Evolutionary conservation across 352 stramenopile species (phyloP), one percentile per base, ranked within the genome.

Genomic region (Thalassiosira exigua): DNA sequence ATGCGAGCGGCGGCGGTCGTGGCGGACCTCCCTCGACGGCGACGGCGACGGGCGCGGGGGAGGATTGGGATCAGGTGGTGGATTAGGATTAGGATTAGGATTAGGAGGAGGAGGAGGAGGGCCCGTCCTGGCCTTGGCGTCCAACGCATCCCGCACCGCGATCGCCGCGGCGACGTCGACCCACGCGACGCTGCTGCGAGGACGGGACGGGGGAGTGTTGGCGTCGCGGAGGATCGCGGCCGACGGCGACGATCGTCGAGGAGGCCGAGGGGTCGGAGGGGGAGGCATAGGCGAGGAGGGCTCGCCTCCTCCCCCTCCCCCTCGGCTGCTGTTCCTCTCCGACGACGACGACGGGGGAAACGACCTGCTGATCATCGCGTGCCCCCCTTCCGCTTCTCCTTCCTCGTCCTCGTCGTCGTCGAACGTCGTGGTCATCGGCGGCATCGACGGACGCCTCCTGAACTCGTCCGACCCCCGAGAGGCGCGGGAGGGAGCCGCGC

Each of bases 351-450:
- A 36, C 39, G 24, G 36, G 19, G 21, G 14, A 17, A 69, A 44
- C 4, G 81, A 88, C 74, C 46, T 78, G 29, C 50, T 89, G 9
- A 54, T 84, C 1, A 52, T 87, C 36, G 17, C 76, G 3, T 84
- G 65, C 19, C 77, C 81, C 7, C 53, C 65, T 11, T 33, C 58
- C 64, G 32, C 12, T 27, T 62, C 17, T 36, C n/a, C 4, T 56
- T 33, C 42, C 44, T 39, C 21, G 53, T 19, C 57, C 7, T 36
- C 42, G 12, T 29, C 39, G 42, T 51, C 33, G 48, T 51, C 33
- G 58, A 77, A 77, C 27, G 54, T 86, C 36, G 75, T 91, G 54
- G 27, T 92, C 1, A 88, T 92, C 30, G 86, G 73, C 12, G 84
- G 86, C 32, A 91, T 92, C 66, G 66, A 90, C 46, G 84, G 87